phyloP scores from a whole-genome alignment of 208 protist genomes.

The Acanthamoeba polyphaga region DNA sequence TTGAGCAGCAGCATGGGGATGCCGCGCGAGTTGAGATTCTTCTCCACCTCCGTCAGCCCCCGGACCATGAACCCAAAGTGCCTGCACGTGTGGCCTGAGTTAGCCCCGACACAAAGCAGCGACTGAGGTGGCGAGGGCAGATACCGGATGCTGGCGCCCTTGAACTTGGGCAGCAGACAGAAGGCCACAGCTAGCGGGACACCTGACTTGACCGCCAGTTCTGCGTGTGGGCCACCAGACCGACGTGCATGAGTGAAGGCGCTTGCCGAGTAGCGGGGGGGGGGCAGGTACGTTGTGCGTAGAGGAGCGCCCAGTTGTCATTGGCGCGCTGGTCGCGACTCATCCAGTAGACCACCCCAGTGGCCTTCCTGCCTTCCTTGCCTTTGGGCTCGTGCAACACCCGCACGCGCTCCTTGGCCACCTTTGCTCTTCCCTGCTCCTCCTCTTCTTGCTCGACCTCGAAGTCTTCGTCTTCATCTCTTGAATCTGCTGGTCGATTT shows the following conservation, averaged over 20 bases:
- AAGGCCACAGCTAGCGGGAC: constrained; percentile 18
- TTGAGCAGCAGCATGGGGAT: constrained; percentile 54
- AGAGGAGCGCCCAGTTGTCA: constrained; percentile 71
- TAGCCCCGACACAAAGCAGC: not conserved
- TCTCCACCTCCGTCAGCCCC: constrained; percentile 54
- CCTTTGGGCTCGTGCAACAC: not conserved
- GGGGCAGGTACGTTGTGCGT: constrained; percentile 11
- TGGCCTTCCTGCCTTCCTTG: not conserved
- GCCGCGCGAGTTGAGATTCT: not conserved
- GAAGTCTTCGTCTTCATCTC: not conserved
- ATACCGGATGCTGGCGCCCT: constrained; percentile 37
- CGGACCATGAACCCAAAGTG: constrained; percentile 72
- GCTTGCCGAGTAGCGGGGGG: not conserved
- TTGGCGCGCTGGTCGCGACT: constrained; percentile 44
- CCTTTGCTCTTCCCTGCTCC: not conserved
- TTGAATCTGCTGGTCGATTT: not conserved
- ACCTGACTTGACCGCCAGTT: not conserved
- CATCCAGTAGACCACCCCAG: constrained; percentile 58
- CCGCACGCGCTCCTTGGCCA: constrained; percentile 43
- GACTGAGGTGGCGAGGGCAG: not conserved
- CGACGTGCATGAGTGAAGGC: not conserved
- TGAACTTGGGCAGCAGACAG: constrained; percentile 67
- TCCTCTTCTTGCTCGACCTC: not conserved
- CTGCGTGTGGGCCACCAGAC: not conserved
- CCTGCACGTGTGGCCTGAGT: not conserved